Conservation (phyloP, 768 basidiomycete species). For the Pulveroboletus sp. region DNA sequence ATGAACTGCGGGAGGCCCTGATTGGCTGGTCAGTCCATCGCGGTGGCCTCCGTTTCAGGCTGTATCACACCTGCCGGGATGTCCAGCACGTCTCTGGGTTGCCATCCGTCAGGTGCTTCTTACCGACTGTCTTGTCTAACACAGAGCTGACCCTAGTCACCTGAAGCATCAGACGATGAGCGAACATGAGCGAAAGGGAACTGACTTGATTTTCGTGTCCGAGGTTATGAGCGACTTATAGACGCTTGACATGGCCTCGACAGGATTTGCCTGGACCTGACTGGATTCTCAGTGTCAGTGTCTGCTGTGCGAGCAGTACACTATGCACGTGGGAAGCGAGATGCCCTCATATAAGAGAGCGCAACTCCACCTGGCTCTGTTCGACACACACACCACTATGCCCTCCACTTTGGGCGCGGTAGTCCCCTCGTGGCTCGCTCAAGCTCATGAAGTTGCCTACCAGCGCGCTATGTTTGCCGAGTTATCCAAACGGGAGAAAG, state of each 20-base stretch:
- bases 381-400: slow-evolving; percentile 5
- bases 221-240: slow-evolving; percentile 21
- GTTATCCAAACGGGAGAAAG: slow-evolving; percentile 37
- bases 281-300: neutral
- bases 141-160: slow-evolving; percentile 69
- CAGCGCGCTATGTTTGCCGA: slow-evolving; percentile 31
- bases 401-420: neutral
- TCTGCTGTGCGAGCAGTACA: slow-evolving; percentile 2
- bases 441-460: slow-evolving; percentile 7
- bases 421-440: slow-evolving; percentile 16
- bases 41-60: neutral
- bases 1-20: slow-evolving; percentile 77
- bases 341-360: neutral
- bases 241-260: slow-evolving; percentile 15
- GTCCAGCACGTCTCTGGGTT: slow-evolving; percentile 83
- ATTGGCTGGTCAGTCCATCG: slow-evolving; percentile 6
- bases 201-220: slow-evolving; percentile 30
- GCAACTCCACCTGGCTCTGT: neutral
- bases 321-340: slow-evolving; percentile 16
- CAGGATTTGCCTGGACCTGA: neutral
- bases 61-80: slow-evolving; percentile 58
- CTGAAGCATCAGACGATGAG: slow-evolving; percentile 4
- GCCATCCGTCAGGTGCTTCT: slow-evolving; percentile 64
- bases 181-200: slow-evolving; percentile 34
- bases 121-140: slow-evolving; percentile 66